Conservation (phyloP, 169 alveolate species). For the Eimeria falciformis region DNA sequence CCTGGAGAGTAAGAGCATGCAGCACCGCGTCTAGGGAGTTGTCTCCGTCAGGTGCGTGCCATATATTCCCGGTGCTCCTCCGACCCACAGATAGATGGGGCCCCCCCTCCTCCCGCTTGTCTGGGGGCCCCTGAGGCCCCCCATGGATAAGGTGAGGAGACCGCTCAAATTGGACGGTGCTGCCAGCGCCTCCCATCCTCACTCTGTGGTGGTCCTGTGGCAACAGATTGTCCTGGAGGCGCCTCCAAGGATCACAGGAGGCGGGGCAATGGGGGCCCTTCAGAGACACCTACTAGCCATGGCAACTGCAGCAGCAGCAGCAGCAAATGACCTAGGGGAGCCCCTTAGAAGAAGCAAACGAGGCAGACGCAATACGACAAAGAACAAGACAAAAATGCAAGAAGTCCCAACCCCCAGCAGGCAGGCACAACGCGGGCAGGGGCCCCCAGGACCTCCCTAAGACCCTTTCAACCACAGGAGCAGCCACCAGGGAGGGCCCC, state of each 20-base stretch:
- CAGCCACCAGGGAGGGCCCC: slow-evolving; percentile 30
- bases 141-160: not conserved
- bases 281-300: slow-evolving; percentile 50
- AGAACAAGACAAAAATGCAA: not conserved
- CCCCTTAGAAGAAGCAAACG: not conserved
- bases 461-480: not conserved
- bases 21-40: slow-evolving; percentile 59
- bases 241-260: not conserved
- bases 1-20: slow-evolving; percentile 32
- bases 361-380: not conserved
- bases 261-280: slow-evolving; percentile 42
- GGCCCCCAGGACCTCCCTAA: slow-evolving; percentile 9
- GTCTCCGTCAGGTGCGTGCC: slow-evolving; percentile 62
- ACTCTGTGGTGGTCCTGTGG: not conserved
- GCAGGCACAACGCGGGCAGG: not conserved
- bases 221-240: slow-evolving; percentile 10
- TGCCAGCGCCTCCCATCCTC: slow-evolving; percentile 63
- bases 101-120: slow-evolving; percentile 32
- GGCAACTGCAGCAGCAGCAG: slow-evolving; percentile 5
- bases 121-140: slow-evolving; percentile 4
- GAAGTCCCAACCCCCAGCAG: not conserved
- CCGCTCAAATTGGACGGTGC: slow-evolving; percentile 63
- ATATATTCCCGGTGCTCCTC: slow-evolving; percentile 25
- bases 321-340: not conserved
- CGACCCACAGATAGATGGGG: not conserved